A percentile compares a stretch with the other conserved stretches of the same genome.
Evolutionary conservation across 2,329 filamentous ascomycete species (phyloP).

Genomic region (Fusarium nanum): DNA sequence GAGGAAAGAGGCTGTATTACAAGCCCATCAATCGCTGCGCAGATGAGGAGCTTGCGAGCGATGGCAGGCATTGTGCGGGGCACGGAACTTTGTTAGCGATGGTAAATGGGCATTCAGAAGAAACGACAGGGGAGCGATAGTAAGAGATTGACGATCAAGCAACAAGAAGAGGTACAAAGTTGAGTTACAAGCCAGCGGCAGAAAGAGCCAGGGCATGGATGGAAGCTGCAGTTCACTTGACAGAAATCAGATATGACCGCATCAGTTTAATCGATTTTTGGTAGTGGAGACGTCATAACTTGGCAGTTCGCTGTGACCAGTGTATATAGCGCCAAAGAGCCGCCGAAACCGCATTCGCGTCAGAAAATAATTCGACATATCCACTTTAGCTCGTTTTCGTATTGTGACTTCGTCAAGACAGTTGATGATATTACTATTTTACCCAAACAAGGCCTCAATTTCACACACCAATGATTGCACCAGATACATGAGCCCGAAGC

Average conservation of each 20-base stretch:
- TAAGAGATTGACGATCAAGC: slow-evolving; percentile 8
- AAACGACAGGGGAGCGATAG: slow-evolving; percentile 6
- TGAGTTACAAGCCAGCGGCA: slow-evolving; percentile 4
- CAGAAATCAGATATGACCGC: slow-evolving; percentile 39
- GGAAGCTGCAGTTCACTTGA: slow-evolving; percentile 24
- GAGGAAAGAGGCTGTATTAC: slow-evolving; percentile 78
- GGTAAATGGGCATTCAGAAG: slow-evolving; percentile 19
- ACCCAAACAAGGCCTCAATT: slow-evolving; percentile 17
- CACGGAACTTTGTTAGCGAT: slow-evolving; percentile 22
- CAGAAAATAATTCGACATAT: slow-evolving; percentile 19
- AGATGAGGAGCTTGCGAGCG: slow-evolving; percentile 82
- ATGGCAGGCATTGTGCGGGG: slow-evolving; percentile 74
- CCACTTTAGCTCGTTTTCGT: slow-evolving; percentile 41
- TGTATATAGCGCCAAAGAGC: slow-evolving; percentile 16
- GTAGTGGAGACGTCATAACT: slow-evolving; percentile 43
- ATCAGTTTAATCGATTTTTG: slow-evolving; percentile 32
- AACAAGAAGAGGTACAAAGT: neutral
- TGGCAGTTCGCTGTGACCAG: slow-evolving; percentile 33
- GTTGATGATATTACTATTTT: slow-evolving; percentile 42
- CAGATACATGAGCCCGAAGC: slow-evolving; percentile 5
- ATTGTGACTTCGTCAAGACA: slow-evolving; percentile 33
- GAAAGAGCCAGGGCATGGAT: neutral
- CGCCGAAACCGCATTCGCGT: slow-evolving; percentile 43
- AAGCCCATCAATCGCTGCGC: slow-evolving; percentile 84
- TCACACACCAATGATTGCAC: slow-evolving; percentile 37